Conservation (phyloP, 495 filamentous ascomycete genomes). For the Tuber aestivum region DNA sequence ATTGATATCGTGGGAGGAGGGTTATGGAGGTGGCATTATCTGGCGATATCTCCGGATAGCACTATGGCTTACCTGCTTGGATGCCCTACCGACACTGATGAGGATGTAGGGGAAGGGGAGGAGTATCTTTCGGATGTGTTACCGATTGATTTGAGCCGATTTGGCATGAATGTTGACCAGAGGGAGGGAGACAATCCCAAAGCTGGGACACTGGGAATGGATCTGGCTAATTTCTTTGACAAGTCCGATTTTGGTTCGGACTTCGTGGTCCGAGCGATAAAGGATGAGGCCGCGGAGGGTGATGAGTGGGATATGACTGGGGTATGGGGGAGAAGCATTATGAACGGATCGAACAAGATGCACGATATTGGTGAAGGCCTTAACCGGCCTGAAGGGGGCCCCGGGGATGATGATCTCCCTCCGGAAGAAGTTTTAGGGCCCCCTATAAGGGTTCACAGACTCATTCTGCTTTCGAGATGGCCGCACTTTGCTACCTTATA, state of each 20-base stretch:
- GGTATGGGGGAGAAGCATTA: constrained; percentile 31
- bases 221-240: constrained; percentile 39
- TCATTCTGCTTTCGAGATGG: constrained; percentile 91
- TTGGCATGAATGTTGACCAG: constrained; percentile 25
- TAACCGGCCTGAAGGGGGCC: background rate
- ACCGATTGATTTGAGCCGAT: constrained; percentile 69
- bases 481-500: constrained; percentile 91
- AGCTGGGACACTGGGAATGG: constrained; percentile 39
- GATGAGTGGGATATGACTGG: constrained; percentile 39
- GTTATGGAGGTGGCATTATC: constrained; percentile 94
- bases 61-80: constrained; percentile 97
- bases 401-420: constrained; percentile 33
- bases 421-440: constrained; percentile 46
- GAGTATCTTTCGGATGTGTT: constrained; percentile 92
- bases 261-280: constrained; percentile 40
- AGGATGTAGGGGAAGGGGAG: constrained; percentile 53
- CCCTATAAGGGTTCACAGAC: constrained; percentile 88
- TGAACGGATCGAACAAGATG: constrained; percentile 30
- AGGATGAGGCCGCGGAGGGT: constrained; percentile 40
- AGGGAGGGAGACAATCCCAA: constrained; percentile 32
- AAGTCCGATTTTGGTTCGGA: constrained; percentile 31
- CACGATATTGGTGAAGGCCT: constrained; percentile 9
- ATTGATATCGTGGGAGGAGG: constrained; percentile 76
- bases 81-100: constrained; percentile 57
- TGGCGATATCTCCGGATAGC: constrained; percentile 82